Evolutionary conservation across 306 rosid genomes (phyloP).

Genomic region (Cicer arietinum): DNA sequence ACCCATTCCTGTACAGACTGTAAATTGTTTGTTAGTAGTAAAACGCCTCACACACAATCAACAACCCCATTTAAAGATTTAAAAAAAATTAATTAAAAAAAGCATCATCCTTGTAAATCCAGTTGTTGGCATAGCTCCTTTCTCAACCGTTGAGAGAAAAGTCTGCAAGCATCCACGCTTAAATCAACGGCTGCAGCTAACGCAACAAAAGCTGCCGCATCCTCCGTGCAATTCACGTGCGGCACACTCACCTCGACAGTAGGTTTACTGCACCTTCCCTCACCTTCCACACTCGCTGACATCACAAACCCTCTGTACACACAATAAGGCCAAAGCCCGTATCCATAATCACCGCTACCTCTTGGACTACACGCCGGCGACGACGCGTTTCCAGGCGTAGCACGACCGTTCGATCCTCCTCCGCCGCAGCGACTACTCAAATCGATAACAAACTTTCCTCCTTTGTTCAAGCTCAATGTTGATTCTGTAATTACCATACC

Average conservation of each 20-base stretch:
- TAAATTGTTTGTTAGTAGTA: slow-evolving; percentile 57
- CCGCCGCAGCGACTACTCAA: slow-evolving; percentile 42
- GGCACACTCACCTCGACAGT: slow-evolving; percentile 65
- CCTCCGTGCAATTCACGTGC: slow-evolving; percentile 69
- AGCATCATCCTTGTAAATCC: slow-evolving; percentile 46
- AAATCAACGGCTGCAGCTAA: slow-evolving; percentile 67
- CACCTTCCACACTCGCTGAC: slow-evolving; percentile 66
- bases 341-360: slow-evolving; percentile 79
- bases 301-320: slow-evolving; percentile 76
- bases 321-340: slow-evolving; percentile 78
- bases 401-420: slow-evolving; percentile 39
- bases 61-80: slow-evolving; percentile 28
- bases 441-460: slow-evolving; percentile 64
- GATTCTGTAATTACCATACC: slow-evolving; percentile 78
- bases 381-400: slow-evolving; percentile 49
- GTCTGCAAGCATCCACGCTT: slow-evolving; percentile 67
- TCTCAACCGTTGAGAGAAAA: slow-evolving; percentile 64
- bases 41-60: slow-evolving; percentile 44
- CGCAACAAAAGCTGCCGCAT: slow-evolving; percentile 69
- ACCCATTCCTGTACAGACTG: slow-evolving; percentile 60
- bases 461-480: slow-evolving; percentile 57
- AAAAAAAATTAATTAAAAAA: slow-evolving; percentile 21
- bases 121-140: slow-evolving; percentile 60
- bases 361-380: slow-evolving; percentile 81
- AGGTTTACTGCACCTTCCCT: slow-evolving; percentile 62